Conservation (phyloP, 1,284 basidiomycete species). For the Porodaedalea pini region DNA sequence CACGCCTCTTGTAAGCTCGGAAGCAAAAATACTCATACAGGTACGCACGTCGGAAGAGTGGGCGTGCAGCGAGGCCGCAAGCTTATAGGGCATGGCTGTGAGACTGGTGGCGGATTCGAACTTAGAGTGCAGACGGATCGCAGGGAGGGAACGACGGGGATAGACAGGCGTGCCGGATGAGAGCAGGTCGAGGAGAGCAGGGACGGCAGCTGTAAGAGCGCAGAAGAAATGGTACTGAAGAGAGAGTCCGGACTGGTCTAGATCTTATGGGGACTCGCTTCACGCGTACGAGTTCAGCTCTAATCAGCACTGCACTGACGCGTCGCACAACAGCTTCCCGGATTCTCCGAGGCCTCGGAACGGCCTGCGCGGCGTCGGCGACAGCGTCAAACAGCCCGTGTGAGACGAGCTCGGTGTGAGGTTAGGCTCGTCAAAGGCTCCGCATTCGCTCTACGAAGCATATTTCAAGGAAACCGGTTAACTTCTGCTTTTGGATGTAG, state of each 20-base stretch:
- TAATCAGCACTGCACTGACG: too few species aligned
- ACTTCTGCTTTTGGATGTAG: too few species aligned
- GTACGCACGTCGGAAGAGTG: slow-evolving; percentile 73
- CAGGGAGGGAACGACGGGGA: slow-evolving; percentile 11
- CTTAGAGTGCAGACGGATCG: slow-evolving; percentile 14
- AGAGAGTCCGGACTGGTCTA: background rate
- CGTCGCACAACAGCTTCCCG: too few species aligned
- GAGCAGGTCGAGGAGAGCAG: slow-evolving; percentile 17
- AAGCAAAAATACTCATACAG: slow-evolving; percentile 5
- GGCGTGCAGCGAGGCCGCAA: slow-evolving; percentile 71
- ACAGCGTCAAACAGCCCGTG: too few species aligned
- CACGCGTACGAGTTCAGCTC: background rate
- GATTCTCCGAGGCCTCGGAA: too few species aligned
- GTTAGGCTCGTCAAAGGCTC: too few species aligned
- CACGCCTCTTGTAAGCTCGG: slow-evolving; percentile 24
- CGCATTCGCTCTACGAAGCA: too few species aligned
- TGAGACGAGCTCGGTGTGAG: too few species aligned
- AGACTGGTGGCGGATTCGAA: slow-evolving; percentile 18
- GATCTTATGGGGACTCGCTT: background rate
- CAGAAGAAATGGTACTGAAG: background rate
- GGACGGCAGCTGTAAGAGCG: background rate
- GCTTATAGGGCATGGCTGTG: slow-evolving; percentile 68
- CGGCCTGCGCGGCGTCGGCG: too few species aligned
- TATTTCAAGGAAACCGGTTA: too few species aligned
- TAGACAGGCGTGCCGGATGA: slow-evolving; percentile 26